Percentiles rank a stretch among this genome's conserved stretches.
Evolutionary conservation across 805 yeast species (phyloP).

Genomic region (Hemisphaericaspora nanyangensis): DNA sequence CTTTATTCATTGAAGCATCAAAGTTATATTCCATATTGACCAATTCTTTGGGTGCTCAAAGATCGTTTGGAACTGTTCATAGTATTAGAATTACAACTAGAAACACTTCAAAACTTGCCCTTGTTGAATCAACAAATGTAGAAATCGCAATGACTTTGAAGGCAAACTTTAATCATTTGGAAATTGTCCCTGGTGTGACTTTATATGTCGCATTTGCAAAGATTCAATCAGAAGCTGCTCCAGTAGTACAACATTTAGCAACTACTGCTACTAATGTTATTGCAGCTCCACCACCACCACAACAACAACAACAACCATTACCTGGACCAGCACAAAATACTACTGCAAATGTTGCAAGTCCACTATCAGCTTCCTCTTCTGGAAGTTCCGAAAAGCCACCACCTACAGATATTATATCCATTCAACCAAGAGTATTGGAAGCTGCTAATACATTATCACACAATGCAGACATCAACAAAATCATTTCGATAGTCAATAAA

Average conservation of each 20-base stretch:
- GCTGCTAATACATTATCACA: conserved; percentile 16
- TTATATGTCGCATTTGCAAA: conserved; percentile 84
- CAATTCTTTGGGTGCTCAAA: conserved; percentile 18
- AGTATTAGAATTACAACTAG: conserved; percentile 19
- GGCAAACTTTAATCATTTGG: conserved; percentile 75
- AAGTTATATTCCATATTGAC: conserved; percentile 25
- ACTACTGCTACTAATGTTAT: background rate
- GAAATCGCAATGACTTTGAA: conserved; percentile 80
- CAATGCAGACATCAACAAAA: conserved; percentile 31
- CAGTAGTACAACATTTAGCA: too few species aligned
- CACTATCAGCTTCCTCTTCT: background rate
- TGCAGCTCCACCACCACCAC: conserved; percentile 12
- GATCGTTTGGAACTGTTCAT: conserved; percentile 12
- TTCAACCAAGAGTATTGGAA: conserved; percentile 18
- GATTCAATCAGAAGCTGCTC: conserved; percentile 24
- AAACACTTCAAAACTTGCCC: conserved; percentile 22
- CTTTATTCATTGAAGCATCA: conserved; percentile 58
- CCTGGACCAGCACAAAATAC: background rate
- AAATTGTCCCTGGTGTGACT: conserved; percentile 72
- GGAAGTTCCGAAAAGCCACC: conserved; percentile 9
- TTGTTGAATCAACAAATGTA: conserved; percentile 68
- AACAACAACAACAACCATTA: conserved; percentile 20
- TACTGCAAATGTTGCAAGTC: background rate
- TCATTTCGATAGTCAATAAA: conserved; percentile 42
- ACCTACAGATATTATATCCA: conserved; percentile 21